Evolutionary conservation across 257 asterid species (phyloP).

Genomic region (Solanum virginianum): DNA sequence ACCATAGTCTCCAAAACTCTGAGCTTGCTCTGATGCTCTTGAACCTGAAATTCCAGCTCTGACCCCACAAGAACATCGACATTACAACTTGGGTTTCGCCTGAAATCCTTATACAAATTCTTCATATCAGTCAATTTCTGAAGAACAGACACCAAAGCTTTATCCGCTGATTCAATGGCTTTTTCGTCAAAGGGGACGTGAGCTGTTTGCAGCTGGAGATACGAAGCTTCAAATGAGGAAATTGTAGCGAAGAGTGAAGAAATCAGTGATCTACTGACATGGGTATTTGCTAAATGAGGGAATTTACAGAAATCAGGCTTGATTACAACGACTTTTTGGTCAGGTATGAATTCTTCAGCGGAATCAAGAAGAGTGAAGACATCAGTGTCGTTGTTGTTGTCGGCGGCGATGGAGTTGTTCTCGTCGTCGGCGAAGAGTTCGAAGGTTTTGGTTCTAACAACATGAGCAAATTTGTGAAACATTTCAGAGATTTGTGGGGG

Average conservation of each 20-base stretch:
- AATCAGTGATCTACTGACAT: constrained; percentile 31
- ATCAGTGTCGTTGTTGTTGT: constrained; percentile 17
- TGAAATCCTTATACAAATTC: constrained; percentile 35
- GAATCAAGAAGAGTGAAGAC: constrained; percentile 59
- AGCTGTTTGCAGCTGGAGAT: constrained; percentile 79
- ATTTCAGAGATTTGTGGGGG: constrained; percentile 74
- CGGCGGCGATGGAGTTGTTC: neutral
- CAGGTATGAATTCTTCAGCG: constrained; percentile 75
- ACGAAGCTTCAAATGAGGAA: constrained; percentile 86
- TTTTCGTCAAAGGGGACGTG: constrained; percentile 70
- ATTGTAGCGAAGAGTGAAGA: constrained; percentile 59
- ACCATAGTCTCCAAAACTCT: constrained; percentile 81
- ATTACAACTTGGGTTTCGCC: constrained; percentile 15
- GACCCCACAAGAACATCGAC: constrained; percentile 49
- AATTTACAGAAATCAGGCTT: constrained; percentile 43
- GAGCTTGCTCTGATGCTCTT: constrained; percentile 99
- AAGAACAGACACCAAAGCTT: constrained; percentile 49
- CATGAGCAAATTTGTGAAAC: constrained; percentile 86
- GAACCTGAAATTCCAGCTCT: constrained; percentile 73
- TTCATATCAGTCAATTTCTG: constrained; percentile 62
- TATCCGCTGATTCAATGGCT: constrained; percentile 62
- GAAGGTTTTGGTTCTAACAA: constrained; percentile 79
- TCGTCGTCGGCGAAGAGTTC: constrained; percentile 67
- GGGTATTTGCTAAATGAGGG: neutral
- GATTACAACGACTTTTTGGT: constrained; percentile 82